Conservation (phyloP, 768 basidiomycete species). For the Aureoboletus auriporus region DNA sequence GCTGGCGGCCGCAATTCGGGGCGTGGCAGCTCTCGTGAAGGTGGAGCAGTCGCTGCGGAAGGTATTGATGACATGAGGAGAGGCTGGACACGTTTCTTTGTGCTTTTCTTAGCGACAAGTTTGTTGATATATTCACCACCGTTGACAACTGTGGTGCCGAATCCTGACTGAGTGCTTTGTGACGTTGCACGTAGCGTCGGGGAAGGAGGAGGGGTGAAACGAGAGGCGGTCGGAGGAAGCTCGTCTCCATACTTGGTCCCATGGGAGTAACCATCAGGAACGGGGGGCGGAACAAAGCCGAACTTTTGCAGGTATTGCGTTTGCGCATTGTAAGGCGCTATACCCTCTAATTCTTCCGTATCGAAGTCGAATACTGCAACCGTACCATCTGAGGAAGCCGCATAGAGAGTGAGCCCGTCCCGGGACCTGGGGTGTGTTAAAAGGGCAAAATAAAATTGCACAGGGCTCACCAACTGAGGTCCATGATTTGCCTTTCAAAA, state of each 20-base stretch:
- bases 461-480: conserved; percentile 82
- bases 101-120: conserved; percentile 69
- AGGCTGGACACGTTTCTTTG: conserved; percentile 63
- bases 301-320: conserved; percentile 80
- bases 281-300: conserved; percentile 62
- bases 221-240: conserved; percentile 21
- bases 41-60: conserved; percentile 26
- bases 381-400: conserved; percentile 94
- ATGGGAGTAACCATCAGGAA: conserved; percentile 73
- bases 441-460: not conserved
- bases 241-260: conserved; percentile 21
- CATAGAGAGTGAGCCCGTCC: conserved; percentile 90
- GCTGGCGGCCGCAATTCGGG: conserved; percentile 15
- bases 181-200: conserved; percentile 33
- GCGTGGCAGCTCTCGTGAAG: conserved; percentile 9
- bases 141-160: conserved; percentile 34
- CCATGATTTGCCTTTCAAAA: conserved; percentile 92
- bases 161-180: conserved; percentile 36
- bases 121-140: conserved; percentile 64
- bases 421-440: conserved; percentile 60
- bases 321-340: conserved; percentile 69
- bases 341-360: conserved; percentile 73
- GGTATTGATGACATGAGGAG: conserved; percentile 36
- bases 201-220: conserved; percentile 49
- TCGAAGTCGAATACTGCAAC: conserved; percentile 87